Conservation (phyloP, 2,329 filamentous ascomycete species). For the Elsinoe perseae region DNA sequence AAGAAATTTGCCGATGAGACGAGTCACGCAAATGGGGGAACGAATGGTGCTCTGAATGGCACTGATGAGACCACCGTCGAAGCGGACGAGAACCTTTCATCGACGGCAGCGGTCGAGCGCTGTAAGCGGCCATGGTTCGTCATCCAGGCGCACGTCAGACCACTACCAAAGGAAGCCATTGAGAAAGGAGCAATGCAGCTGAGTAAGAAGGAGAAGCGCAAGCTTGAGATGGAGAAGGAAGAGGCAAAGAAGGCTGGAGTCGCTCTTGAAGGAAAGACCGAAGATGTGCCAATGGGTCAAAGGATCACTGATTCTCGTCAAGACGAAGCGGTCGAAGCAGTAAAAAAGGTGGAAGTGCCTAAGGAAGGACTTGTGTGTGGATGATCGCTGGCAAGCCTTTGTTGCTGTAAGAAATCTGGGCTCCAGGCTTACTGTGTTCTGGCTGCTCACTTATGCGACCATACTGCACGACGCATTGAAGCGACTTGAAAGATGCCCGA, state of each 20-base stretch:
- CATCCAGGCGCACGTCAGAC: constrained; percentile 77
- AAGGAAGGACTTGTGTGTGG: constrained; percentile 20
- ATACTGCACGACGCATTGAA: too few species aligned
- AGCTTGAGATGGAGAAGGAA: constrained; percentile 31
- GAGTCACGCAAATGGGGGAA: constrained; percentile 15
- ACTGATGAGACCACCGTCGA: constrained; percentile 20
- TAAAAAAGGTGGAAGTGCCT: constrained; percentile 20
- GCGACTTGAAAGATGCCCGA: too few species aligned
- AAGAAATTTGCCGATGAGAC: constrained; percentile 24
- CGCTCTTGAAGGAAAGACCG: constrained; percentile 25
- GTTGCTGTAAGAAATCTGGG: too few species aligned
- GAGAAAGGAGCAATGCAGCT: constrained; percentile 68
- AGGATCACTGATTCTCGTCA: constrained; percentile 16
- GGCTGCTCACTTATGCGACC: too few species aligned
- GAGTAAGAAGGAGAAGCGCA: constrained; percentile 57
- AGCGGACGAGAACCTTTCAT: constrained; percentile 4
- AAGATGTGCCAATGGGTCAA: constrained; percentile 20
- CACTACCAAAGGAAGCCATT: constrained; percentile 78
- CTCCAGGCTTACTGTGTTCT: too few species aligned
- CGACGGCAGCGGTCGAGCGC: constrained; percentile 58
- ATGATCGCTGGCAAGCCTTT: background rate
- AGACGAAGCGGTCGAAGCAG: background rate
- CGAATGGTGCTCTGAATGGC: constrained; percentile 23
- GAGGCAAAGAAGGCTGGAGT: constrained; percentile 26
- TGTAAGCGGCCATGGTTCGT: constrained; percentile 86